Evolutionary conservation across 495 filamentous ascomycete genomes (phyloP), one percentile per base, ranked within the genome.

Genomic region (Terfezia boudieri): DNA sequence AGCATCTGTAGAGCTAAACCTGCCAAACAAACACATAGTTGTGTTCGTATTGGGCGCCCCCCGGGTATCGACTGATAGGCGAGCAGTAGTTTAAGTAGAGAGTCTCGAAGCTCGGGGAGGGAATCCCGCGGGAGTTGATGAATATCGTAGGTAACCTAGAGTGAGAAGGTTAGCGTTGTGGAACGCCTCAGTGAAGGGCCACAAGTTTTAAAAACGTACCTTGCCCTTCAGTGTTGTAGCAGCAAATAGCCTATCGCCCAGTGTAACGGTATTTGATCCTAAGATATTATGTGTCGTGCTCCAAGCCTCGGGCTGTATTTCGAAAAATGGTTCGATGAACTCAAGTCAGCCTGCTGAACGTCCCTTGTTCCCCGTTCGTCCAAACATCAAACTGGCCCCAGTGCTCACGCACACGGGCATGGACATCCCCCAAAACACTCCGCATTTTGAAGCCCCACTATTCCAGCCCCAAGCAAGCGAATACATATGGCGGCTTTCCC

Each of bases 151-250:
- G 81, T 78, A 55, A 89, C 86, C 84, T 88, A 65, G 16, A 36
- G 26, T 32, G 26, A 32, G 26, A 32, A 0, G 26, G 7, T 32
- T 32, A 32, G 26, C 26, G 26, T 32, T 32, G 26, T 32, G 26
- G 26, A 32, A 32, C 26, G 1, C 26, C 7, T 4, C 26, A 32
- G 26, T 32, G 26, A 32, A 32, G 7, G 26, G 2, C 26, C 26
- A 32, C 26, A 32, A 32, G 26, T 32, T 32, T 26, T 5, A 32
- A 32, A 2, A 54, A 59, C 73, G 62, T 73, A 95, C 90, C 80
- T 99, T 99, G 69, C 90, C 92, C 71, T 92, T 94, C 64, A 99
- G 71, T 49, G 90, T 96, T 35, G 86, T 94, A 53, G 92, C 90
- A 8, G 92, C 90, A 67, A 99, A 99, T 56, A 96, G 71, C 69